A percentile compares a stretch with the other conserved stretches of the same genome.
phyloP scores from a whole-genome alignment of 352 stramenopile genomes.

The Thalassiosira livingstoniorum region DNA sequence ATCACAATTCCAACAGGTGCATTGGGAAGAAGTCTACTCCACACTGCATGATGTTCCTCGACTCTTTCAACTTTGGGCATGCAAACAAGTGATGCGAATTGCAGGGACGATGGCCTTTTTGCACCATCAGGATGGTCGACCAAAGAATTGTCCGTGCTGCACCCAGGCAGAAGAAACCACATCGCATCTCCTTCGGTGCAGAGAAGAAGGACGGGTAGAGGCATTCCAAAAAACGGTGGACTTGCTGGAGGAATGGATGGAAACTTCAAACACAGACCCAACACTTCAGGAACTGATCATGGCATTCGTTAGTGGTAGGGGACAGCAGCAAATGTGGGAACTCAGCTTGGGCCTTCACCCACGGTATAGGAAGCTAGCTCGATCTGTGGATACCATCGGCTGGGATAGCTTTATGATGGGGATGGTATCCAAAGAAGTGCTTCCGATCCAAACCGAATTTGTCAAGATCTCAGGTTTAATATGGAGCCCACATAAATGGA shows the following conservation, averaged over 20 bases:
- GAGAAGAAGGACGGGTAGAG: background rate
- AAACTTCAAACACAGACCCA: background rate
- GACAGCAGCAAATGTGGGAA: no score
- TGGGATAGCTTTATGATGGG: no score
- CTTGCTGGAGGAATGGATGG: background rate
- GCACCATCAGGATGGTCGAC: no score
- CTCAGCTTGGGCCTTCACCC: no score
- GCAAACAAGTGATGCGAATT: background rate
- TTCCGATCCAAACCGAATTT: no score
- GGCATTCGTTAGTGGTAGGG: background rate
- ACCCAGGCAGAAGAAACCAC: background rate
- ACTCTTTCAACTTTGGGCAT: slow-evolving; percentile 11
- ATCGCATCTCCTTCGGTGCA: background rate
- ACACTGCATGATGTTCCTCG: background rate
- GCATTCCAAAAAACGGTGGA: background rate
- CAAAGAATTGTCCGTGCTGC: slow-evolving; percentile 9
- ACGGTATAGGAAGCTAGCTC: no score
- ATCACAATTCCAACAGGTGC: background rate
- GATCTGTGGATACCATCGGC: no score
- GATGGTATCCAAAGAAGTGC: no score
- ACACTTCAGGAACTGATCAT: background rate
- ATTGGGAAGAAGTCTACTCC: background rate
- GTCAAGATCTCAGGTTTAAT: no score
- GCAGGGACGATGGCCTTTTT: background rate
- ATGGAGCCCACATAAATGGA: no score